Evolutionary conservation across 225 moss, liverwort and hornwort species (phyloP).

Genomic region (Marchantia paleacea): DNA sequence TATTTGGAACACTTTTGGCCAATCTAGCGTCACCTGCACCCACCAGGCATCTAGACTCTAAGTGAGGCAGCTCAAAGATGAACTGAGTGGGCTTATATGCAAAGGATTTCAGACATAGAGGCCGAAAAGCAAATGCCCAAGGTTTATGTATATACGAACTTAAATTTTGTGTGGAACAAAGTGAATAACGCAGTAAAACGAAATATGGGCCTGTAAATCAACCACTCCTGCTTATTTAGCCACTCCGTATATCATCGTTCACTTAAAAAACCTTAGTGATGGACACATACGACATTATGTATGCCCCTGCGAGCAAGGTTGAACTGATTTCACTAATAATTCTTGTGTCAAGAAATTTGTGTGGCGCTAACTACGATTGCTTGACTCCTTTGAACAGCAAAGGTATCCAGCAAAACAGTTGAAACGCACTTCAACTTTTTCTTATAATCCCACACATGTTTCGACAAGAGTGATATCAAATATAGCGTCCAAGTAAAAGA

Average conservation of each 20-base stretch:
- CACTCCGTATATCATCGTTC: too few relatives aligned
- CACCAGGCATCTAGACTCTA: not conserved
- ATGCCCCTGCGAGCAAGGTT: too few relatives aligned
- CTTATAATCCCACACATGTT: not conserved
- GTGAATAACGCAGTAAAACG: not conserved
- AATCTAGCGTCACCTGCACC: slow-evolving; percentile 72
- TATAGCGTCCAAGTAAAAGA: not conserved
- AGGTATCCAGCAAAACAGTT: not conserved
- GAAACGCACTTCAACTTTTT: not conserved
- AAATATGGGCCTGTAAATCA: too few relatives aligned
- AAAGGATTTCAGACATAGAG: not conserved
- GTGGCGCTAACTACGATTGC: too few relatives aligned
- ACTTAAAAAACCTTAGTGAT: too few relatives aligned
- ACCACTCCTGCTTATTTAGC: too few relatives aligned
- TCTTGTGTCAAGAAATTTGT: too few relatives aligned
- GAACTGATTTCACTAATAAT: too few relatives aligned
- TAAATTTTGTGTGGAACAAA: not conserved
- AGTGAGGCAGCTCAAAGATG: not conserved
- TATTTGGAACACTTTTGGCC: slow-evolving; percentile 75
- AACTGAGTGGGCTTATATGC: not conserved
- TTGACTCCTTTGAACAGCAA: not conserved
- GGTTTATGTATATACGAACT: not conserved
- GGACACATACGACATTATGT: too few relatives aligned
- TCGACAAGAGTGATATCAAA: not conserved
- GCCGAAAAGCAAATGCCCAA: not conserved